Conservation (phyloP, 2,329 filamentous ascomycete species). For the Arachnopeziza araneosa region DNA sequence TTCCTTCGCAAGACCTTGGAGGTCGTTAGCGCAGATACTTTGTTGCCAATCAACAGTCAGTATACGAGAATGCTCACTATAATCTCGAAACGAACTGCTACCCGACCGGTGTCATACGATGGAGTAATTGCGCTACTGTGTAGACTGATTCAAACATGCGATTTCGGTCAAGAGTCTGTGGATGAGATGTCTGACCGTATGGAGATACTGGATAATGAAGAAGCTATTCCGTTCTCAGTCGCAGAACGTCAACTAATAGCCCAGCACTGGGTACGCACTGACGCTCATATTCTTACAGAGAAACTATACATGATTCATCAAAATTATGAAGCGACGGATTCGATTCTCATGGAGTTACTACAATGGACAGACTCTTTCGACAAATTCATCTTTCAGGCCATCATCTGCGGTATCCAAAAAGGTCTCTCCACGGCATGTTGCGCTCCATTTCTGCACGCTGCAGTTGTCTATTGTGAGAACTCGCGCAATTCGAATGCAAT, state of each 20-base stretch:
- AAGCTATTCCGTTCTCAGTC: constrained; percentile 38
- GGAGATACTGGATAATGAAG: constrained; percentile 27
- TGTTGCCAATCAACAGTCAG: constrained; percentile 33
- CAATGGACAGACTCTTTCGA: constrained; percentile 46
- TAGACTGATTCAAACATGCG: constrained; percentile 25
- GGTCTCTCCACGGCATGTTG: constrained; percentile 7
- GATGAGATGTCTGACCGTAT: constrained; percentile 39
- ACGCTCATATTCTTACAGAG: constrained; percentile 52
- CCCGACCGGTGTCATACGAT: constrained; percentile 49
- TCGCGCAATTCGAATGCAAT: constrained; percentile 19
- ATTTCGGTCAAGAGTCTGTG: constrained; percentile 27
- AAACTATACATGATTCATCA: constrained; percentile 61
- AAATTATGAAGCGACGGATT: constrained; percentile 44
- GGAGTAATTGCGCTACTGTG: constrained; percentile 47
- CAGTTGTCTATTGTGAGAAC: constrained; percentile 26
- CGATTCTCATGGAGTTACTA: constrained; percentile 54
- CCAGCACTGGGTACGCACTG: constrained; percentile 35
- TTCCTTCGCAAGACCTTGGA: constrained; percentile 47
- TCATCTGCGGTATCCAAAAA: constrained; percentile 25
- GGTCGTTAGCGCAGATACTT: constrained; percentile 28
- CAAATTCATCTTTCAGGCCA: constrained; percentile 40
- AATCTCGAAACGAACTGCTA: constrained; percentile 45
- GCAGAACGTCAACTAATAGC: constrained; percentile 43
- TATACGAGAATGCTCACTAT: constrained; percentile 50
- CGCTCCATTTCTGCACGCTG: constrained; percentile 28